phyloP scores from a whole-genome alignment of 2,329 filamentous ascomycete genomes.

The Diaporthe capsici region DNA sequence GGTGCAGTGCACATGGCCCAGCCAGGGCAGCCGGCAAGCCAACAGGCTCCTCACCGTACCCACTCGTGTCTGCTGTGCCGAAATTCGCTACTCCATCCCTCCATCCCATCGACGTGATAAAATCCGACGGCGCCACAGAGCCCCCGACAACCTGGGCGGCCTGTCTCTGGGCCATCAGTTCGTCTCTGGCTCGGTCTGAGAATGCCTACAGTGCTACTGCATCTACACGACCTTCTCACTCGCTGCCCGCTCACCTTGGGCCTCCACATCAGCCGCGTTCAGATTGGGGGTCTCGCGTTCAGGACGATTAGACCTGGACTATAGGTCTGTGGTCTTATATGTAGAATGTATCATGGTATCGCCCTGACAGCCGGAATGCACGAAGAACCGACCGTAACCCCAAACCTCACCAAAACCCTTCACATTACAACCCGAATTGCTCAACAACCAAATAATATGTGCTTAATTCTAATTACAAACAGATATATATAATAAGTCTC shows the following conservation, averaged over 20 bases:
- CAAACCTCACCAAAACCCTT: no score
- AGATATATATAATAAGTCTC: no score
- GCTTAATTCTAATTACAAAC: no score
- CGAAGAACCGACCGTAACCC: no score
- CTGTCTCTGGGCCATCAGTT: constrained; percentile 13
- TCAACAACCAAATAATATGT: no score
- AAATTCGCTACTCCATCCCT: constrained; percentile 38
- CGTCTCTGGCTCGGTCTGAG: not conserved
- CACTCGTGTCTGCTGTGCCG: constrained; percentile 36
- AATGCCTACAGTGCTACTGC: not conserved
- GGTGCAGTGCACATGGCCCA: constrained; percentile 17
- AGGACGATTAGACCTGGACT: not conserved
- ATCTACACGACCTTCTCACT: not conserved
- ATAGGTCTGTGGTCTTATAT: constrained; percentile 23
- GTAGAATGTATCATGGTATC: not conserved
- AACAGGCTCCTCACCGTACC: constrained; percentile 36
- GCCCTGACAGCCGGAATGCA: constrained; percentile 3
- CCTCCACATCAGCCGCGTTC: not conserved
- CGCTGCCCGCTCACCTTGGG: not conserved
- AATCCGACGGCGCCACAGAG: constrained; percentile 15
- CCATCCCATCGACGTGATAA: constrained; percentile 30
- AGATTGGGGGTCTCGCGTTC: not conserved
- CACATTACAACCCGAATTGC: no score
- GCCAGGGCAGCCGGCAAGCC: not conserved
- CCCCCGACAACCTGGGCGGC: not conserved